Conservation (phyloP, 1,139 yeast species). For the Blastobotrys buckinghamii region DNA sequence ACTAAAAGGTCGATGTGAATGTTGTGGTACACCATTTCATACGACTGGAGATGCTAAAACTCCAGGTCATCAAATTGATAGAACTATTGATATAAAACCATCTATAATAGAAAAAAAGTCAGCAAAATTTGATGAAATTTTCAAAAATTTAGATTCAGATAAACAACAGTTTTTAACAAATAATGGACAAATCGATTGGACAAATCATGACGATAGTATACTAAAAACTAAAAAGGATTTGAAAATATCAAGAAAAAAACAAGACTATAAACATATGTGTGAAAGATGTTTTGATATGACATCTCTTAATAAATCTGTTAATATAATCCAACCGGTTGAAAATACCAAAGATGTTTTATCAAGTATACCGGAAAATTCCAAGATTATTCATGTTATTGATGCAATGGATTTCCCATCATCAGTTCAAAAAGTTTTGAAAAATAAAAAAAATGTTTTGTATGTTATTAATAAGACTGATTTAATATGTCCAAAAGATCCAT, state of each 20-base stretch:
- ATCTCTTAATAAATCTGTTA: slow-evolving; percentile 12
- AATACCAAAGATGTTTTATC: slow-evolving; percentile 29
- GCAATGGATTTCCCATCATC: slow-evolving; percentile 68
- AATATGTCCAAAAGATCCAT: slow-evolving; percentile 28
- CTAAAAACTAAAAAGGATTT: slow-evolving; percentile 9
- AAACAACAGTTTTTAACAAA: slow-evolving; percentile 17
- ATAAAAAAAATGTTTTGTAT: slow-evolving; percentile 37
- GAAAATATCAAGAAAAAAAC: slow-evolving; percentile 10
- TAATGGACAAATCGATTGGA: slow-evolving; percentile 15
- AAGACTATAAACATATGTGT: slow-evolving; percentile 16
- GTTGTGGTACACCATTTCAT: slow-evolving; percentile 55
- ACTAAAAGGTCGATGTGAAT: slow-evolving; percentile 17
- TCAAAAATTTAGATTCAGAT: slow-evolving; percentile 15
- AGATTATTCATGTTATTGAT: slow-evolving; percentile 55
- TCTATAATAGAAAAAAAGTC: slow-evolving; percentile 9
- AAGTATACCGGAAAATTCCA: slow-evolving; percentile 44
- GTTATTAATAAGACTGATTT: slow-evolving; percentile 58
- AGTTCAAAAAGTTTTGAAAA: slow-evolving; percentile 33
- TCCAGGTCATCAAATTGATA: slow-evolving; percentile 23
- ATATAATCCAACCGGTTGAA: slow-evolving; percentile 16
- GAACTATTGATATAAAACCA: slow-evolving; percentile 3
- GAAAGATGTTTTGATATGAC: slow-evolving; percentile 16
- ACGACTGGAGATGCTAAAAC: slow-evolving; percentile 39
- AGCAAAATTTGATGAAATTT: slow-evolving; percentile 14
- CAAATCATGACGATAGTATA: slow-evolving; percentile 10